phyloP scores from a whole-genome alignment of 306 rosid genomes.

The Inga oerstediana region DNA sequence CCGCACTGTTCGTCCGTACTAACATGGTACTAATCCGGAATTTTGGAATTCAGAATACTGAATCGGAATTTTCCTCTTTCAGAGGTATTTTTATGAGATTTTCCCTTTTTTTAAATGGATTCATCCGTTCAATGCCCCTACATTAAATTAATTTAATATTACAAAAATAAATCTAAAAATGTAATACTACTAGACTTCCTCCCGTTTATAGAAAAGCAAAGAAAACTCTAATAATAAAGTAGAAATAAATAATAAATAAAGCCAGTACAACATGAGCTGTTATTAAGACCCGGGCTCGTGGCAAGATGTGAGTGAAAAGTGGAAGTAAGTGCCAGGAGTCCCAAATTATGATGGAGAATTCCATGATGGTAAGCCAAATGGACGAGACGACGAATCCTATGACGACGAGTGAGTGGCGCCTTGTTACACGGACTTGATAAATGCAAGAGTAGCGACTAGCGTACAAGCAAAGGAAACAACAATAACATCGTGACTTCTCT shows the following conservation, averaged over 20 bases:
- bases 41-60: too few species aligned
- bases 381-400: not conserved
- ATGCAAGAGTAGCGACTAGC: conserved; percentile 25
- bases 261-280: not conserved
- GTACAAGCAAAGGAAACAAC: conserved; percentile 49
- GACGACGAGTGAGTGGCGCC: conserved; percentile 23
- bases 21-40: too few species aligned
- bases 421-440: conserved; percentile 23
- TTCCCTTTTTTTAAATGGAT: not conserved
- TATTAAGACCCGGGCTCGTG: not conserved
- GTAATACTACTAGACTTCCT: not conserved
- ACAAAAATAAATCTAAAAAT: not conserved
- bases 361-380: not conserved
- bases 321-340: not conserved
- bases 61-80: too few species aligned
- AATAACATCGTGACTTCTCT: not conserved
- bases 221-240: not conserved
- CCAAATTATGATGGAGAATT: not conserved
- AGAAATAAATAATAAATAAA: not conserved
- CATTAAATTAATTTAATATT: not conserved
- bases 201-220: not conserved
- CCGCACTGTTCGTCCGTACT: too few species aligned
- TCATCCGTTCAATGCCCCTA: not conserved
- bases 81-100: too few species aligned
- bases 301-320: not conserved